phyloP scores from a whole-genome alignment of 129 eudicot genomes.

The Oenanthe sinensis region DNA sequence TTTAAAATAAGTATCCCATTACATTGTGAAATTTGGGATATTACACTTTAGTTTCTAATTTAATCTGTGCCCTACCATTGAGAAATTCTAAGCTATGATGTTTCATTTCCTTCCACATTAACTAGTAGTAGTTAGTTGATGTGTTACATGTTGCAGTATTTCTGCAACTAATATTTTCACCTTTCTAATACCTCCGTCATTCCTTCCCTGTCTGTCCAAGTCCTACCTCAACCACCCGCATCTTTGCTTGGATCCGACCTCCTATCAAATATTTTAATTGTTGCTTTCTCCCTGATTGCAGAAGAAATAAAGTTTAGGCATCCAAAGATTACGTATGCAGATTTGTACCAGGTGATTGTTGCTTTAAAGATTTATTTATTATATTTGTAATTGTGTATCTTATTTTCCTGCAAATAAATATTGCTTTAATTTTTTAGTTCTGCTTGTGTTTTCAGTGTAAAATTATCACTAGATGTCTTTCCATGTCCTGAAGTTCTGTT shows the following conservation, averaged over 20 bases:
- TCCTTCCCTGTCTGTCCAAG: not conserved
- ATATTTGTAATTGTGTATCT: not conserved
- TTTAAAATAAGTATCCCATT: not conserved
- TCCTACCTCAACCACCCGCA: too few relatives aligned
- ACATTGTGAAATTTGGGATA: not conserved
- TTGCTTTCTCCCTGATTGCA: slow-evolving; percentile 37
- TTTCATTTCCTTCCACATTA: not conserved
- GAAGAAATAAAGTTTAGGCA: slow-evolving; percentile 80
- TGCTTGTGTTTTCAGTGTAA: too few relatives aligned
- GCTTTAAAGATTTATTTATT: not conserved
- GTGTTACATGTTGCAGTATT: not conserved
- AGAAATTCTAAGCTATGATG: not conserved
- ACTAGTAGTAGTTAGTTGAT: not conserved
- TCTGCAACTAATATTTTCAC: not conserved
- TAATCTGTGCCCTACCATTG: not conserved
- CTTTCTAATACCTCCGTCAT: not conserved
- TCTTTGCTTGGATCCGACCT: not conserved
- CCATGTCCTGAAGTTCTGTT: too few relatives aligned
- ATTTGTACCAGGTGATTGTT: slow-evolving; percentile 80
- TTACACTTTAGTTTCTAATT: not conserved
- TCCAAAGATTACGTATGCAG: slow-evolving; percentile 92
- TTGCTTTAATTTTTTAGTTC: not conserved
- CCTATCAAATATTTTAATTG: slow-evolving; percentile 3
- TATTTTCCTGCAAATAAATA: not conserved
- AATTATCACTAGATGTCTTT: too few relatives aligned